Evolutionary conservation across 306 rosid genomes (phyloP), one percentile per base, ranked within the genome.

Genomic region (Rubus idaeus): DNA sequence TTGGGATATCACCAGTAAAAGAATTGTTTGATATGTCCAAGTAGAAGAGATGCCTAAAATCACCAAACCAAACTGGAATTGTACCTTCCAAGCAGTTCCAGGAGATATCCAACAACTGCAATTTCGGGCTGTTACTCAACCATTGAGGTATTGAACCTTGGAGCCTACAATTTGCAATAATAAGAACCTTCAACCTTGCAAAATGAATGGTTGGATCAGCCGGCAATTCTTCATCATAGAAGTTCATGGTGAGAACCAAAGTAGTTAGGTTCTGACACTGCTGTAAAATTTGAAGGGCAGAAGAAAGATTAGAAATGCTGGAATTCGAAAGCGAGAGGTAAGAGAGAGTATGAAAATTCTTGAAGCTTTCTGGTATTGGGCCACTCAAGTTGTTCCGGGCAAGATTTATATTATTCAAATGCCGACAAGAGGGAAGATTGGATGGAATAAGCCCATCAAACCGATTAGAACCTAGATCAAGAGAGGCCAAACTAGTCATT

Each of bases 61-160:
- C 5, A 1, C 81, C 87, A 61, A 86, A 10, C 92, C 89, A 86
- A 18, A 75, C 68, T 23, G 75, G 86, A 39, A 83, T 23, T 1
- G 46, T 83, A 35, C 86, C 86, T 37, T 16, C 42, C 45, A 89
- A 82, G 79, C 40, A 63, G 80, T 86, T 89, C 82, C 83, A 70
- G 5, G 92, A 83, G 23, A 86, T 63, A 74, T 89, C 86, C 78
- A 86, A 46, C 10, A 86, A 7, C 75, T 74, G 78, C 84, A 89
- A 46, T 75, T 10, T 76, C 26, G 30, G 70, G 68, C 86, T 66
- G 8, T 75, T 55, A 3, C 83, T 80, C 66, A 88, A 70, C 87
- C 92, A 88, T 41, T 44, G 37, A n/a, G 90, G 90, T 42, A 88
- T 60, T 40, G 78, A 70, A 23, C 92, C 88, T 55, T 57, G 82